Percentiles rank a stretch among this genome's conserved stretches.
phyloP scores from a whole-genome alignment of 352 stramenopile species.

The Plasmopara viticola region DNA sequence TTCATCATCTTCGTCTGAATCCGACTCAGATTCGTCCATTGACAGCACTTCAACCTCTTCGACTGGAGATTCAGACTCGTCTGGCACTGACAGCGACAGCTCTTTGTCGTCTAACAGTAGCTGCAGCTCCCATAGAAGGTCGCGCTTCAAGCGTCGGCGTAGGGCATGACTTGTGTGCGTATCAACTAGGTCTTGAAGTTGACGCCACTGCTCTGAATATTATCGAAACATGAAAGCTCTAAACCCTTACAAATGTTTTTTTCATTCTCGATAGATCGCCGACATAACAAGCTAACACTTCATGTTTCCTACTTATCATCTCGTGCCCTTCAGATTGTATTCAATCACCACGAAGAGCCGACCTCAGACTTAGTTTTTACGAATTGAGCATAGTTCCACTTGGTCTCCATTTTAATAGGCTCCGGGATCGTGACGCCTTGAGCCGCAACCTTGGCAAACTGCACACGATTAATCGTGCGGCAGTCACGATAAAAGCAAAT shows the following conservation, averaged over 20 bases:
- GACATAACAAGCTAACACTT: too few relatives aligned
- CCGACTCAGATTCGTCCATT: slow-evolving; percentile 25
- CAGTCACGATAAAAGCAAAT: slow-evolving; percentile 99
- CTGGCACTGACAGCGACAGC: slow-evolving; percentile 24
- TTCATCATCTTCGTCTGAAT: slow-evolving; percentile 26
- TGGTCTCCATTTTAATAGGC: slow-evolving; percentile 93
- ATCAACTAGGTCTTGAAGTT: neutral
- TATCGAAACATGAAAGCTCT: too few relatives aligned
- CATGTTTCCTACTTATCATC: neutral
- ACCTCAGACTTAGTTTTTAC: slow-evolving; percentile 86
- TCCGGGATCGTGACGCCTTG: slow-evolving; percentile 88
- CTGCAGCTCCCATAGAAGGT: slow-evolving; percentile 17
- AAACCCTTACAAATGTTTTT: too few relatives aligned
- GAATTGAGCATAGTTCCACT: slow-evolving; percentile 89
- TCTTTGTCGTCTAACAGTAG: slow-evolving; percentile 24
- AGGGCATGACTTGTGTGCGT: slow-evolving; percentile 24
- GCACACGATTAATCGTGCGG: slow-evolving; percentile 96
- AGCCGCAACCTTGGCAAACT: slow-evolving; percentile 93
- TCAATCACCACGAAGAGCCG: slow-evolving; percentile 81
- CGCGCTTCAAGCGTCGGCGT: slow-evolving; percentile 35
- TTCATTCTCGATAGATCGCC: too few relatives aligned
- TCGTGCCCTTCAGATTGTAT: neutral
- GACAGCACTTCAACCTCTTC: slow-evolving; percentile 19
- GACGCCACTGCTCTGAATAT: neutral
- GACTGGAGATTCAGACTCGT: slow-evolving; percentile 17